A percentile compares a stretch with the other conserved stretches of the same genome.
phyloP scores from a whole-genome alignment of 345 rosid species.

The Bruguiera sexangula region DNA sequence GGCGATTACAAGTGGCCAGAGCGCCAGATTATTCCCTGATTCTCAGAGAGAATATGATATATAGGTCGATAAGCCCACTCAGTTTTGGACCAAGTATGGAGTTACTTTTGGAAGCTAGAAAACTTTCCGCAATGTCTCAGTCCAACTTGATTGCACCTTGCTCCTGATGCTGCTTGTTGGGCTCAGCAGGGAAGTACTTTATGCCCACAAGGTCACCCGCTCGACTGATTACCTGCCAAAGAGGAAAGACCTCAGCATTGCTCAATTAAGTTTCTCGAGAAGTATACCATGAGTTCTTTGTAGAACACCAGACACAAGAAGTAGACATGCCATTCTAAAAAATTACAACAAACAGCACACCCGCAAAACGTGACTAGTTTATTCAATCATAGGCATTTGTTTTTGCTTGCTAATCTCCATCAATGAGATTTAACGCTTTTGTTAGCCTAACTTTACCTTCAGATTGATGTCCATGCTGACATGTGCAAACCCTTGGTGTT shows the following conservation, averaged over 20 bases:
- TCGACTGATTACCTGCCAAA: constrained; percentile 60
- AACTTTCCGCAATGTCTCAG: not conserved
- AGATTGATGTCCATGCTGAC: not conserved
- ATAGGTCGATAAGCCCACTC: not conserved
- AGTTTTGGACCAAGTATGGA: not conserved
- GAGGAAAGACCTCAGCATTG: not conserved
- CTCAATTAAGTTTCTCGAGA: not conserved
- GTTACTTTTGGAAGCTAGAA: not conserved
- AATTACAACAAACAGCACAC: not conserved
- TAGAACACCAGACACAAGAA: not conserved
- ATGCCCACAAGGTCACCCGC: constrained; percentile 81
- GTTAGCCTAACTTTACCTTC: not conserved
- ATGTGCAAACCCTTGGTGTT: not conserved
- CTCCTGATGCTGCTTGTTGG: constrained; percentile 44
- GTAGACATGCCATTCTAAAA: not conserved
- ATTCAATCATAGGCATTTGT: not conserved
- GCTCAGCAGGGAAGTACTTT: constrained; percentile 80
- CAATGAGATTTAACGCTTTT: not conserved
- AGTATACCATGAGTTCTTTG: not conserved
- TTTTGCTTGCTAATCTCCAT: too few relatives aligned
- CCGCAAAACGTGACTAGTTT: not conserved
- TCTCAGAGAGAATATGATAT: not conserved
- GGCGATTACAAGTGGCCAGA: not conserved
- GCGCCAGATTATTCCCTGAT: not conserved
- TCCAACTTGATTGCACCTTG: constrained; percentile 17